Conservation (phyloP, 2,329 filamentous ascomycete species). For the Beauveria rudraprayagi region DNA sequence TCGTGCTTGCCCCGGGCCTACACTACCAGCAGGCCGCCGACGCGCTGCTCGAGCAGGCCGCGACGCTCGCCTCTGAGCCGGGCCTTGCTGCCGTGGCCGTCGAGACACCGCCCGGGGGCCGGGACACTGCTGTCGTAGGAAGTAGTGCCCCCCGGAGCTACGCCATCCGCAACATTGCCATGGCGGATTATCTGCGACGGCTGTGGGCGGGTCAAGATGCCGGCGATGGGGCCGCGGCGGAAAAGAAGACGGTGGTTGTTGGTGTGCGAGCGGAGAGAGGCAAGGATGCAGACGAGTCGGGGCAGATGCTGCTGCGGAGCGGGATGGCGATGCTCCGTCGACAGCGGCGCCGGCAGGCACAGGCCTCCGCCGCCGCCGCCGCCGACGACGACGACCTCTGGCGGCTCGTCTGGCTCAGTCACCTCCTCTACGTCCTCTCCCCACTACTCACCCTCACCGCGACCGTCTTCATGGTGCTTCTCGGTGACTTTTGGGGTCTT, state of each 20-base stretch:
- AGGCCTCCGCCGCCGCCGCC: not conserved
- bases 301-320: constrained; percentile 10
- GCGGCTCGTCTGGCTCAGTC: constrained; percentile 38
- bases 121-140: constrained; percentile 17
- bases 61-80: constrained; percentile 22
- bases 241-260: constrained; percentile 15
- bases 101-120: constrained; percentile 22
- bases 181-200: constrained; percentile 36
- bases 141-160: constrained; percentile 11
- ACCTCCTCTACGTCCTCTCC: constrained; percentile 39
- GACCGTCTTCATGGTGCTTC: constrained; percentile 35
- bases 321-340: not conserved
- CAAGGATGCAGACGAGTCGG: constrained; percentile 18
- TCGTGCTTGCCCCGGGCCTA: constrained; percentile 52
- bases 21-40: constrained; percentile 53
- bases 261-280: constrained; percentile 19
- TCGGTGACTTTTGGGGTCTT: constrained; percentile 46
- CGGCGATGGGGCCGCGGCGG: not conserved
- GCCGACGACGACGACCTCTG: constrained; percentile 13
- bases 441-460: constrained; percentile 39
- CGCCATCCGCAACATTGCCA: constrained; percentile 41
- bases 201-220: constrained; percentile 18
- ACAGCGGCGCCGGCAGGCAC: not conserved
- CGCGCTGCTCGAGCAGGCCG: constrained; percentile 35
- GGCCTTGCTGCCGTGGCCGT: constrained; percentile 27